Conservation (phyloP, 2,329 filamentous ascomycete genomes). For the Exophiala alcalophila region DNA sequence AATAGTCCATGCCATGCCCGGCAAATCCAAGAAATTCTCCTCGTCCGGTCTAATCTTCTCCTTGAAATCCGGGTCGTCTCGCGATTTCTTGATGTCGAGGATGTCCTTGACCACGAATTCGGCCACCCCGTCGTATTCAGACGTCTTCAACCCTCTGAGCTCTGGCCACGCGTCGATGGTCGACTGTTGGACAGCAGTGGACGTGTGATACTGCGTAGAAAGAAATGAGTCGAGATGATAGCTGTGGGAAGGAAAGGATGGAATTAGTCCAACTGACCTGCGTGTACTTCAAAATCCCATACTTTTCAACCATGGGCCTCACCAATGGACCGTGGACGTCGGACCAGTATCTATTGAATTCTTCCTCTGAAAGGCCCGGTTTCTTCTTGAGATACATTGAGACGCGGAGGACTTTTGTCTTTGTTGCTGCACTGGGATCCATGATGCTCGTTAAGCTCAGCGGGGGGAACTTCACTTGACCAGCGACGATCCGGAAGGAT, state of each 20-base stretch:
- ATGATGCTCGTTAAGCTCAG: too few relatives aligned
- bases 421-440: neutral
- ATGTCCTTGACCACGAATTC: conserved; percentile 8
- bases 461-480: too few relatives aligned
- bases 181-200: neutral
- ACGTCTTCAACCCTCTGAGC: neutral
- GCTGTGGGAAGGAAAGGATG: neutral
- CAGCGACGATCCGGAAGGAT: too few relatives aligned
- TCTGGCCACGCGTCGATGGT: conserved; percentile 1
- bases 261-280: conserved; percentile 2
- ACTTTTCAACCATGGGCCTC: conserved; percentile 2
- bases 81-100: neutral
- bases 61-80: neutral
- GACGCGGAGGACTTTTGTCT: neutral
- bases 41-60: conserved; percentile 3
- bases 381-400: conserved; percentile 6
- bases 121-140: conserved; percentile 8
- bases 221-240: neutral
- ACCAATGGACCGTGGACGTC: conserved; percentile 3
- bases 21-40: conserved; percentile 3
- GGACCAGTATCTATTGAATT: conserved; percentile 4
- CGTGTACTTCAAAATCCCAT: conserved; percentile 11
- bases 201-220: conserved; percentile 11
- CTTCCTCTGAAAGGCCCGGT: conserved; percentile 1
- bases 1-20: conserved; percentile 2